Percentiles rank a stretch among this genome's conserved stretches.
These are phyloP conservation scores for Nakaseomyces glabratus DNA, from an alignment of 1,139 yeast species.

Conservation along the genomic window DNA sequence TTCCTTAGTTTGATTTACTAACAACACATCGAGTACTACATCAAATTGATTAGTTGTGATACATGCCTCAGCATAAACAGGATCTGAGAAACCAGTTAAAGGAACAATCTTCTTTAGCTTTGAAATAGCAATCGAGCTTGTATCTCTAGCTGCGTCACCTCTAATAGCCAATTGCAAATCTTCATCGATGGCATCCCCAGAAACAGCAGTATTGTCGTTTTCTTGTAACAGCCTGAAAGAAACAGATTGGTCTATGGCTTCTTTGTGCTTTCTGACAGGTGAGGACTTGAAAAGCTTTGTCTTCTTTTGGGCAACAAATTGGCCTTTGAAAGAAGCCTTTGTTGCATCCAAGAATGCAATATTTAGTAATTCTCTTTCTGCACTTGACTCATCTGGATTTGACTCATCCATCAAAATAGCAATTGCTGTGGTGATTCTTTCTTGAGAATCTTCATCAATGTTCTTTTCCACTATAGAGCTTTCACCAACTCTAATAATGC, in stretches of 20 bases:
- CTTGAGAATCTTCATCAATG: constrained; percentile 93
- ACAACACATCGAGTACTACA: constrained; percentile 83
- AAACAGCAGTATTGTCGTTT: constrained; percentile 36
- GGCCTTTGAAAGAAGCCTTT: constrained; percentile 66
- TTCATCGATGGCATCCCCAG: constrained; percentile 37
- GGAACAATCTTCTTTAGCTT: constrained; percentile 83
- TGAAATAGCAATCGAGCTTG: constrained; percentile 50
- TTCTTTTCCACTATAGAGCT: constrained; percentile 63
- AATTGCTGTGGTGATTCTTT: constrained; percentile 79
- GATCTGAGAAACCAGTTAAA: constrained; percentile 94
- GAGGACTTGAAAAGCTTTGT: constrained; percentile 52
- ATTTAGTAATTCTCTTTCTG: constrained; percentile 43
- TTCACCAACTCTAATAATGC: constrained; percentile 83
- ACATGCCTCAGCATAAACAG: constrained; percentile 95
- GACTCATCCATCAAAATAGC: constrained; percentile 64
- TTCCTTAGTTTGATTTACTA: constrained; percentile 88
- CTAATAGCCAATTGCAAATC: constrained; percentile 42
- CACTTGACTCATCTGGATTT: constrained; percentile 34
- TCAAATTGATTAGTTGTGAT: constrained; percentile 94
- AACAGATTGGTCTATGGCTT: constrained; percentile 76
- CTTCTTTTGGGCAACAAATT: constrained; percentile 42
- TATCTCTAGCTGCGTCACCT: constrained; percentile 41
- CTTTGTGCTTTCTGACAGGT: constrained; percentile 59
- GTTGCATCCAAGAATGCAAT: constrained; percentile 82
- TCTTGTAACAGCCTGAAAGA: constrained; percentile 73